Percentiles rank a stretch among this genome's conserved stretches.
These are phyloP conservation scores for Cercospora nicotianae DNA, from an alignment of 2,329 filamentous ascomycete genomes.

Conservation along the genomic window DNA sequence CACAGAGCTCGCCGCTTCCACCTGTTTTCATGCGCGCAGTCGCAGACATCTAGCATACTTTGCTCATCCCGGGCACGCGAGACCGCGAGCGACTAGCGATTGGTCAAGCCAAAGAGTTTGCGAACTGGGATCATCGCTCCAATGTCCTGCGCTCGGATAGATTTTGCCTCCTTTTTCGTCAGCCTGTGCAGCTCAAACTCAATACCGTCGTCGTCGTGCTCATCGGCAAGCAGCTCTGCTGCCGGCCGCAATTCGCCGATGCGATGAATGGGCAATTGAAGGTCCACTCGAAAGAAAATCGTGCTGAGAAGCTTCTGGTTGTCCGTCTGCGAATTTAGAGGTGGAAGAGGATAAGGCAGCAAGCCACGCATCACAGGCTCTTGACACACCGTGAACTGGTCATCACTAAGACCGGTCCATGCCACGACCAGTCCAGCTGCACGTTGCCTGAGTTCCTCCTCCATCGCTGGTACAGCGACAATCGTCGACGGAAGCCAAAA, in stretches of 20 bases:
- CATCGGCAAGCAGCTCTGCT: background rate
- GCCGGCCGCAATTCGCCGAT: background rate
- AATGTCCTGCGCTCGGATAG: background rate
- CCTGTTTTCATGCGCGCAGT: background rate
- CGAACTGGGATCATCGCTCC: background rate
- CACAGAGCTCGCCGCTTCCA: background rate
- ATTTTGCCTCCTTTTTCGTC: background rate
- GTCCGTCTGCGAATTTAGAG: background rate
- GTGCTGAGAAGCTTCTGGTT: background rate
- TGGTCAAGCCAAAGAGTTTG: background rate
- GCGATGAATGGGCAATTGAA: background rate
- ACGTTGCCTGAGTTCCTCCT: background rate
- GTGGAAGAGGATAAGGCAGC: background rate
- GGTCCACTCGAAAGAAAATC: background rate
- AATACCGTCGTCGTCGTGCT: background rate
- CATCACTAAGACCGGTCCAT: background rate
- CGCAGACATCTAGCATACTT: background rate
- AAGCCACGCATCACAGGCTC: background rate
- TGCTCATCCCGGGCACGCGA: background rate
- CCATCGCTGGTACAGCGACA: background rate
- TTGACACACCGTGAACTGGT: background rate
- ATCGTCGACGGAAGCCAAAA: slow-evolving; percentile 5
- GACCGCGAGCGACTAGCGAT: background rate
- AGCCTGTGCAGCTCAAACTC: background rate
- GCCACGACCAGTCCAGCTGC: background rate